Evolutionary conservation across 345 rosid genomes (phyloP), one percentile per base, ranked within the genome.

Genomic region (Trapa incisa): DNA sequence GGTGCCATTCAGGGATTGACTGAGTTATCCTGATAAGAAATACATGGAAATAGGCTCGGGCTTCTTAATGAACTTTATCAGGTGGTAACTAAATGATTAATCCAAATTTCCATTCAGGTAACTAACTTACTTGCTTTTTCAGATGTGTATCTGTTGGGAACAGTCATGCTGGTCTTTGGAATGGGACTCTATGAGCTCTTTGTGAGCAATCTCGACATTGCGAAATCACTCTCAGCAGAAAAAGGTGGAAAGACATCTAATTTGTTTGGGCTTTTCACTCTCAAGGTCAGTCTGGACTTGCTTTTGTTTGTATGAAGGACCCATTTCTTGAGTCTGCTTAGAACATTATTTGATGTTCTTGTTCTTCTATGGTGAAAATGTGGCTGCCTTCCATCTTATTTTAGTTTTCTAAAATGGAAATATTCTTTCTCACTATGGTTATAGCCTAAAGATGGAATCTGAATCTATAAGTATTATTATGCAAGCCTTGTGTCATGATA

Each of bases 101-200:
- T 22, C 29, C 29, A 22, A 22, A 22, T 22, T 22, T 22, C 29
- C 29, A 22, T 22, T 22, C 29, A 22, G 47, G 45, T 14, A 22
- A 12, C 33, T 37, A n/a, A 58, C 14, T 56, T 67, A 38, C 37
- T 76, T 72, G 68, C 68, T 33, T 29, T 53, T 71, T 65, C 81
- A 89, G 96, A 92, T 89, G 81, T 84, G 32, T 92, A 92, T 78
- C 98, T 89, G 41, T 61, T 89, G 61, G 98, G 98, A 77, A 92
- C 96, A 14, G 96, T 92, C 61, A 92, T 92, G 98, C 82, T 92
- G 76, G 98, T 92, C 37, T 88, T 92, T 65, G 96, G 96, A 61
- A 80, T 88, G 96, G 98, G 96, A 68, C 89, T 92, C n/a, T 88
- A 92, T 57, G 98, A 92, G 86, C 86, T 89, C 38, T 89, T 89